phyloP scores from a whole-genome alignment of 768 basidiomycete species.

The Pisolithus marmoratus region DNA sequence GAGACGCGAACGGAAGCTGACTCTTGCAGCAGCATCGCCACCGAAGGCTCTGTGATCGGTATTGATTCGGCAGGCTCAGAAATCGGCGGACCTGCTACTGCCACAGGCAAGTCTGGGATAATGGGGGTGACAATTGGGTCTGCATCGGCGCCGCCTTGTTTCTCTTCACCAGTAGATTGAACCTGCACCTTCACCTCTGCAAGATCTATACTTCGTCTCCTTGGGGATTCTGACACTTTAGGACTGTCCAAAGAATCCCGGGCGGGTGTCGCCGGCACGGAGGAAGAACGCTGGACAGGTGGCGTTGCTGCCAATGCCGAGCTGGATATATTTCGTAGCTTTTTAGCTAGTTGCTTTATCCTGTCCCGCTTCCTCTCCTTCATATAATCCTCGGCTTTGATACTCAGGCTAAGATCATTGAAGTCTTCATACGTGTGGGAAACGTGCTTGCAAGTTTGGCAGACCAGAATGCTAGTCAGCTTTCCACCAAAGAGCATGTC shows the following conservation, averaged over 20 bases:
- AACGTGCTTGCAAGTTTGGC: conserved; percentile 89
- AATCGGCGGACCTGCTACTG: conserved; percentile 3
- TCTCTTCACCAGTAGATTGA: conserved; percentile 2
- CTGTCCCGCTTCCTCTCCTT: conserved; percentile 72
- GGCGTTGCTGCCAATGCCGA: conserved; percentile 18
- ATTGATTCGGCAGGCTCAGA: conserved; percentile 4
- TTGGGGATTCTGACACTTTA: conserved; percentile 14
- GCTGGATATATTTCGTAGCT: conserved; percentile 40
- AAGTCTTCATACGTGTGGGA: conserved; percentile 93
- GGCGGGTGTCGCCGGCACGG: conserved; percentile 45
- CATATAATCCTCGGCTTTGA: conserved; percentile 75
- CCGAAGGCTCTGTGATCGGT: conserved; percentile 3
- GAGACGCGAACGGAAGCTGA: conserved; percentile 31
- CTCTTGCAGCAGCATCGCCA: conserved; percentile 1
- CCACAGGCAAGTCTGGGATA: conserved; percentile 6
- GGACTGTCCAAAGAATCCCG: conserved; percentile 30
- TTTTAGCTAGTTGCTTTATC: conserved; percentile 68
- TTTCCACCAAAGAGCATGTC: conserved; percentile 91
- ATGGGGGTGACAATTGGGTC: conserved; percentile 3
- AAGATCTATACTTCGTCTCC: conserved; percentile 30
- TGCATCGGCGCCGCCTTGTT: conserved; percentile 1
- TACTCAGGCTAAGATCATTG: conserved; percentile 86
- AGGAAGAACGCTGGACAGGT: conserved; percentile 47
- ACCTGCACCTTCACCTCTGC: conserved; percentile 29
- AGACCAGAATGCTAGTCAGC: conserved; percentile 87